Evolutionary conservation across 768 basidiomycete species (phyloP), one percentile per base, ranked within the genome.

Genomic region (Boletus subparvulus): DNA sequence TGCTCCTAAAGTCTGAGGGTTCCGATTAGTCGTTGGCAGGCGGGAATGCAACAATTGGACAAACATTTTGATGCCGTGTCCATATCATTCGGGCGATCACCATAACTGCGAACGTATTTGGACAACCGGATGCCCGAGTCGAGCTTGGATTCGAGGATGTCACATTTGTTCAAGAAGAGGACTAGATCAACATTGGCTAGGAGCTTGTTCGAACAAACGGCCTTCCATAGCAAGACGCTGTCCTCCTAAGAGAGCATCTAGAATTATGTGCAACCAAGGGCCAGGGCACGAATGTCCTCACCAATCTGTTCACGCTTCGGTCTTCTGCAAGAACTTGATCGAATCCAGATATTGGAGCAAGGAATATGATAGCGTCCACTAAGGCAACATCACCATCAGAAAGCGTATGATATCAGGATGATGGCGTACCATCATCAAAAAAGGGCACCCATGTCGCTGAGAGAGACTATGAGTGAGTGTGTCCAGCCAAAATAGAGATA

Each of bases 161-260:
- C 89, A 56, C 86, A 86, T 68, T 92, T 92, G 74, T 92, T 92
- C 50, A 92, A 75, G 75, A 92, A 92, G 45, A 92, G 77, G 57
- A 92, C 86, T 35, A 91, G 75, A 61, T 88, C 86, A 32, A 90
- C 88, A 44, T 80, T 76, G 43, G 82, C 83, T 6, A 92, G 78
- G 26, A 92, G 80, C 63, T 79, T 83, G 73, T 90, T 90, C 30
- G 82, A 80, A 60, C 86, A 87, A 19, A 92, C 81, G 16, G 80
- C 78, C 52, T 83, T 85, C 90, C 90, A 92, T 11, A 92, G 75
- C 44, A 85, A 76, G 51, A 90, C 83, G 6, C 87, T 88, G 63
- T 92, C 90, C 68, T 89, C 85, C 88, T 90, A 60, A 21, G 47
- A 14, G 11, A 30, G 17, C 43, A 13, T 47, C 51, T 4, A 48